A percentile compares a stretch with the other conserved stretches of the same genome.
phyloP scores from a whole-genome alignment of 2,329 filamentous ascomycete genomes.

The Exophiala lecanii-corni region DNA sequence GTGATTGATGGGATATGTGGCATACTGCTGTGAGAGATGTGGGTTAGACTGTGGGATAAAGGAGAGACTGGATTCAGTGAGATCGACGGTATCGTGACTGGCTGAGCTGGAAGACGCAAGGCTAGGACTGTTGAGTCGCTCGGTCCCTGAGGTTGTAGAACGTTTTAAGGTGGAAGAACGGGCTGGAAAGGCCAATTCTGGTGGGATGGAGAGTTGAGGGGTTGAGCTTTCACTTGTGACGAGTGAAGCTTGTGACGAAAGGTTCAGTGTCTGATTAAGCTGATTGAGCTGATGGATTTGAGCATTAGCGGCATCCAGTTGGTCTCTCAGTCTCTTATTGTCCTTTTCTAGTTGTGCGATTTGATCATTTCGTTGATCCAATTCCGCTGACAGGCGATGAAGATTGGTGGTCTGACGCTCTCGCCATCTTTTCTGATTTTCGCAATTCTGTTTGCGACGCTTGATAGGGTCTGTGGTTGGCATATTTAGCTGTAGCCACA shows the following conservation, averaged over 20 bases:
- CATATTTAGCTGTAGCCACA: too few relatives aligned
- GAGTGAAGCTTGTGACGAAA: not conserved
- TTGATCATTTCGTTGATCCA: not conserved
- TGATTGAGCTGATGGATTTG: not conserved
- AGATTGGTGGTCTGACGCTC: conserved; percentile 8
- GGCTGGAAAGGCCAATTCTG: conserved; percentile 1
- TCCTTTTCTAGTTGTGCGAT: not conserved
- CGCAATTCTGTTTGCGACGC: conserved; percentile 12
- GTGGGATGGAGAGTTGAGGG: not conserved
- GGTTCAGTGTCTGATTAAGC: not conserved
- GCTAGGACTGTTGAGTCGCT: too few relatives aligned
- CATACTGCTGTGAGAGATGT: not conserved
- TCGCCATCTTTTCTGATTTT: conserved; percentile 15
- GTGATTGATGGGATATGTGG: not conserved
- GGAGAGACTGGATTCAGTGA: not conserved
- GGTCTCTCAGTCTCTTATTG: not conserved
- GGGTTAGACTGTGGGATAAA: not conserved
- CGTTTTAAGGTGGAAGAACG: not conserved
- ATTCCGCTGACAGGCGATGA: not conserved
- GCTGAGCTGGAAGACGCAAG: not conserved
- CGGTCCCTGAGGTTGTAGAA: not conserved
- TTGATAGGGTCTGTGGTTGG: conserved; percentile 10
- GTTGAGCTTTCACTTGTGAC: not conserved
- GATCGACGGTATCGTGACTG: not conserved
- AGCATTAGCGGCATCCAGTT: not conserved